These are phyloP conservation scores for Macrocybe gigantea DNA, from an alignment of 768 basidiomycete species.

Conservation along the genomic window DNA sequence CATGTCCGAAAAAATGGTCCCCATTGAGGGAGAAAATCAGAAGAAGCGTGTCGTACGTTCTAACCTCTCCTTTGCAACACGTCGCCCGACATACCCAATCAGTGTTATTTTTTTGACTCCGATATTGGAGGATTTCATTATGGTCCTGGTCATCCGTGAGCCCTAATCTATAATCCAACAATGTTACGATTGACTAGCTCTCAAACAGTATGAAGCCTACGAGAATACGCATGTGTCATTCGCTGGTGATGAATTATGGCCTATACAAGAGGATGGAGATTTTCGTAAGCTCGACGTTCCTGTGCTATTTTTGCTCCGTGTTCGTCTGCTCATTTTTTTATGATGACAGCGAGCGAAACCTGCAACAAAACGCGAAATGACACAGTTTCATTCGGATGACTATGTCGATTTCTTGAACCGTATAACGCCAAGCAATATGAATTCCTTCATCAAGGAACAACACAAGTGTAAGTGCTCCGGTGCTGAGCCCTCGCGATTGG, in stretches of 20 bases:
- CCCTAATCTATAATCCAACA: conserved; percentile 8
- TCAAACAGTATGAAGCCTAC: conserved; percentile 87
- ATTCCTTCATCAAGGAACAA: conserved; percentile 88
- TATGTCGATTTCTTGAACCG: conserved; percentile 95
- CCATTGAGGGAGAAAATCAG: conserved; percentile 64
- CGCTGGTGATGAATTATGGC: conserved; percentile 99
- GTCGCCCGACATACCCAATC: conserved; percentile 2
- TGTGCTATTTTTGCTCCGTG: conserved; percentile 1
- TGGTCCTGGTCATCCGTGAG: conserved; percentile 94
- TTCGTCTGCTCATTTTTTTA: neutral
- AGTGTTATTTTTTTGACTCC: conserved; percentile 99
- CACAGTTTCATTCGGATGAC: conserved; percentile 98
- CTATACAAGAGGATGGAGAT: conserved; percentile 99
- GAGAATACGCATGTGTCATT: conserved; percentile 98
- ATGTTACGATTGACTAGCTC: neutral
- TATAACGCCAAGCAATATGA: conserved; percentile 95
- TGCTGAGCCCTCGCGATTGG: neutral
- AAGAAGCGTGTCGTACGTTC: conserved; percentile 84
- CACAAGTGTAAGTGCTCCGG: conserved; percentile 70
- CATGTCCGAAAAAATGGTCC: conserved; percentile 49
- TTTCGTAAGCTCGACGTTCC: conserved; percentile 63
- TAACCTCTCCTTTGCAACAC: conserved; percentile 8
- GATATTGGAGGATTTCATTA: conserved; percentile 99
- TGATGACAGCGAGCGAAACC: conserved; percentile 86
- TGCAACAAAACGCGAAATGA: conserved; percentile 99